Conservation (phyloP, 106 monocot genomes). For the Apostasia ramifera region DNA sequence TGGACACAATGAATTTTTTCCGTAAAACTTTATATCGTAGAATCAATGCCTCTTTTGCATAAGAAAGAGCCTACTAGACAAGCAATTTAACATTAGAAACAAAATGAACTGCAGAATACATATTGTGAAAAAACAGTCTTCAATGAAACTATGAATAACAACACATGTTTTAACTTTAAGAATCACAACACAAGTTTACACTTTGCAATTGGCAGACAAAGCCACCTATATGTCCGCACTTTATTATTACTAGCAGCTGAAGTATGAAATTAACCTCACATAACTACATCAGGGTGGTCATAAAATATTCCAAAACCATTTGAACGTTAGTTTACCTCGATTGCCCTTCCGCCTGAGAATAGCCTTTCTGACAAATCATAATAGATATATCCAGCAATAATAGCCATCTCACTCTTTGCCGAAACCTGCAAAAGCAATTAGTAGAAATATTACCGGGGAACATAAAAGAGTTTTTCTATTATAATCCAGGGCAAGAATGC, state of each 20-base stretch:
- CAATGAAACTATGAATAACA: too few species aligned
- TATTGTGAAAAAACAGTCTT: background rate
- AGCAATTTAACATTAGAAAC: conserved; percentile 4
- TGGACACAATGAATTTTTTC: conserved; percentile 42
- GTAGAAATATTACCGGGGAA: background rate
- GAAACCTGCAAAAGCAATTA: conserved; percentile 31
- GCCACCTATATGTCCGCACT: too few species aligned
- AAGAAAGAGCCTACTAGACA: conserved; percentile 56
- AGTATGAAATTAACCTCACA: background rate
- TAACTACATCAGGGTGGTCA: background rate
- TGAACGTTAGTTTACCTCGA: conserved; percentile 38
- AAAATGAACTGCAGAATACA: background rate
- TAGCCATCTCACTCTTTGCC: conserved; percentile 29
- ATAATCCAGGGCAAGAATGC: background rate
- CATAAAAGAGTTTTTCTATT: background rate
- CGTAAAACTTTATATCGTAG: conserved; percentile 45
- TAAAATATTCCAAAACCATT: background rate
- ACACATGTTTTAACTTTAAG: too few species aligned
- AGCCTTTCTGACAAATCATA: conserved; percentile 76
- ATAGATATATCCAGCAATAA: conserved; percentile 57
- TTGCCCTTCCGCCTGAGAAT: conserved; percentile 35
- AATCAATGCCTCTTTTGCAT: conserved; percentile 44
- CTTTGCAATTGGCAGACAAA: too few species aligned
- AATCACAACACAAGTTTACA: too few species aligned
- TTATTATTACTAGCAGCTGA: too few species aligned